Conservation (phyloP, 164 flowering plant genomes). For the Euptelea pleiosperma region DNA sequence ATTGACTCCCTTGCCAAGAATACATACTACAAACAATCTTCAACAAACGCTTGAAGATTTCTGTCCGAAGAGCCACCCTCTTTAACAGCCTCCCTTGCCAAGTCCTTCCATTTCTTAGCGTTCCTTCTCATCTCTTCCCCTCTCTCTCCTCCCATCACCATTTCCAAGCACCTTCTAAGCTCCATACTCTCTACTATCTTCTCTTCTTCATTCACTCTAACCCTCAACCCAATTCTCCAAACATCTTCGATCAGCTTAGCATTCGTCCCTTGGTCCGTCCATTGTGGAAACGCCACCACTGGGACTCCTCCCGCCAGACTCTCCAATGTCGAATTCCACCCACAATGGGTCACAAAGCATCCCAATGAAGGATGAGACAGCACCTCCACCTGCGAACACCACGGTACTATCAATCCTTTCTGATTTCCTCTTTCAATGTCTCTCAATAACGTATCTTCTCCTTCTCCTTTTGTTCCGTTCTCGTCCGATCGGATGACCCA, state of each 20-base stretch:
- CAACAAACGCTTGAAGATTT: conserved; percentile 29
- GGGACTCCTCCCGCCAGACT: conserved; percentile 51
- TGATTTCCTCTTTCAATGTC: conserved; percentile 3
- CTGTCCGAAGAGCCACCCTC: conserved; percentile 45
- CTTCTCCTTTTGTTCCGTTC: neutral
- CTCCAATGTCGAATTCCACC: conserved; percentile 72
- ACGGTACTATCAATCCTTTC: conserved; percentile 39
- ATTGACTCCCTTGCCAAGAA: too few relatives aligned
- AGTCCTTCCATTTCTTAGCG: conserved; percentile 33
- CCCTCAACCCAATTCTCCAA: conserved; percentile 51
- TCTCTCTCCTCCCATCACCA: conserved; percentile 42
- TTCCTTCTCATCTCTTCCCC: conserved; percentile 35
- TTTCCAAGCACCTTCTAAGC: conserved; percentile 43
- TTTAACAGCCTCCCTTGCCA: conserved; percentile 33
- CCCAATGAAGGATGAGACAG: conserved; percentile 43
- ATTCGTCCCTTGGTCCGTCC: conserved; percentile 53
- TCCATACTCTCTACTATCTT: conserved; percentile 42
- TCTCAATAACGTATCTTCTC: too few relatives aligned
- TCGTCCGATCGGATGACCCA: conserved; percentile 34
- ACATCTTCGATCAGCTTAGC: conserved; percentile 58
- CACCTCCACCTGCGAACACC: conserved; percentile 62
- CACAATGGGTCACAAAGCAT: conserved; percentile 66
- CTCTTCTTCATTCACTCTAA: conserved; percentile 22
- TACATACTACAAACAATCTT: too few relatives aligned
- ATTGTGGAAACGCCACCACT: conserved; percentile 48